Conservation (phyloP, 192 early-diverging fungal species). For the Mortierella alpina region DNA sequence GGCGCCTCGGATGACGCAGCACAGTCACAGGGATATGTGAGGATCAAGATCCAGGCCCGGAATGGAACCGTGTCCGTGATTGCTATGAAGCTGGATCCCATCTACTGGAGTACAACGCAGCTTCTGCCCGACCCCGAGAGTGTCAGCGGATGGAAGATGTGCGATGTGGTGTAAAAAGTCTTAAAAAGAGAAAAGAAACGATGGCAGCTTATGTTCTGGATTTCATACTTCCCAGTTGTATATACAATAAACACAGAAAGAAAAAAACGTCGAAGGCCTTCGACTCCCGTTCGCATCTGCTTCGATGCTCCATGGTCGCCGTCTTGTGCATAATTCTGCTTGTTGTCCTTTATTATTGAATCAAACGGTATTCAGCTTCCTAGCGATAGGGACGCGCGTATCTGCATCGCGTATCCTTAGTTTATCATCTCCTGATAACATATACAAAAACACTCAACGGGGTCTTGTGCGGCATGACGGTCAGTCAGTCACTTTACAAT, state of each 20-base stretch:
- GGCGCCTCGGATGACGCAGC: conserved; percentile 55
- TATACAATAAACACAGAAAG: too few relatives aligned
- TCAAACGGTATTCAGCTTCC: not conserved
- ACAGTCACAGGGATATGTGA: conserved; percentile 65
- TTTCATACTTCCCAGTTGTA: too few relatives aligned
- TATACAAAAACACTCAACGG: too few relatives aligned
- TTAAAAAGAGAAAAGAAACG: too few relatives aligned
- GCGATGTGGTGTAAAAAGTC: conserved; percentile 23
- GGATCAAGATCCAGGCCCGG: conserved; percentile 67
- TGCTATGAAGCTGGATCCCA: conserved; percentile 77
- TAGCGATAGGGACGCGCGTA: too few relatives aligned
- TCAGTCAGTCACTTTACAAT: not conserved
- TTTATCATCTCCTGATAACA: too few relatives aligned
- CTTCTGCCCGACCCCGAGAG: conserved; percentile 63
- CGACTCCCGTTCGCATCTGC: too few relatives aligned
- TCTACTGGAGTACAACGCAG: conserved; percentile 82
- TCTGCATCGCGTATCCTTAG: too few relatives aligned
- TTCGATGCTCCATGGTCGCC: too few relatives aligned
- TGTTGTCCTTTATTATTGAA: not conserved
- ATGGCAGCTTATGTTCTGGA: too few relatives aligned
- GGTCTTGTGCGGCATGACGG: not conserved
- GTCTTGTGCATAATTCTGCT: not conserved
- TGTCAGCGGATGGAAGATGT: conserved; percentile 42
- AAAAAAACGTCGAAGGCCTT: too few relatives aligned
- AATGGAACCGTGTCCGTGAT: conserved; percentile 73